Evolutionary conservation across 2,329 filamentous ascomycete genomes (phyloP).

Genomic region (Davidsoniella eucalypti): DNA sequence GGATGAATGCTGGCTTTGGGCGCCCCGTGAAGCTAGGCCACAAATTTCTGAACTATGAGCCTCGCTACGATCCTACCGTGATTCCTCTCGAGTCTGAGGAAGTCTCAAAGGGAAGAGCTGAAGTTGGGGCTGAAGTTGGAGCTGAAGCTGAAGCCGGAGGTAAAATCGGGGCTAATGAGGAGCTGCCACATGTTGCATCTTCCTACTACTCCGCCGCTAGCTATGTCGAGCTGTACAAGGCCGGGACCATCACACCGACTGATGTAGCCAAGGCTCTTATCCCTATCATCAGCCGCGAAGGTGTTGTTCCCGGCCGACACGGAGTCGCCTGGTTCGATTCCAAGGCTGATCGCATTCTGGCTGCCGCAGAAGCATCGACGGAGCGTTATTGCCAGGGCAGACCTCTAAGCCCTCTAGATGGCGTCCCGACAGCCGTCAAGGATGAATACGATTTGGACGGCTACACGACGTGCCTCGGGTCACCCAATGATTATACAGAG

Average conservation of each 20-base stretch:
- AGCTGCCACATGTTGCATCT: conserved; percentile 6
- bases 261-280: conserved; percentile 30
- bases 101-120: background rate
- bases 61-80: conserved; percentile 30
- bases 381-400: conserved; percentile 34
- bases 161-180: background rate
- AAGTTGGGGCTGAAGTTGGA: background rate
- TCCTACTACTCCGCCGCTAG: conserved; percentile 25
- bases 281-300: conserved; percentile 27
- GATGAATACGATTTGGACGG: conserved; percentile 64
- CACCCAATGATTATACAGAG: conserved; percentile 41
- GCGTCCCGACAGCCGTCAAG: conserved; percentile 58
- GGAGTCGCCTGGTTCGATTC: conserved; percentile 29
- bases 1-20: conserved; percentile 47
- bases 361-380: conserved; percentile 29
- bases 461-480: conserved; percentile 50
- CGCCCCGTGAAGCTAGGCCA: conserved; percentile 36
- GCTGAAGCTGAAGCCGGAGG: background rate
- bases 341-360: conserved; percentile 24
- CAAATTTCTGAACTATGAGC: conserved; percentile 33
- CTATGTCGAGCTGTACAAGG: conserved; percentile 28
- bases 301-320: conserved; percentile 23
- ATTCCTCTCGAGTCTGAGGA: conserved; percentile 25
- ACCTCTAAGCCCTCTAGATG: conserved; percentile 49
- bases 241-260: conserved; percentile 28